These are phyloP conservation scores for Penicillium alfredii DNA, from an alignment of 495 filamentous ascomycete genomes.

Conservation along the genomic window DNA sequence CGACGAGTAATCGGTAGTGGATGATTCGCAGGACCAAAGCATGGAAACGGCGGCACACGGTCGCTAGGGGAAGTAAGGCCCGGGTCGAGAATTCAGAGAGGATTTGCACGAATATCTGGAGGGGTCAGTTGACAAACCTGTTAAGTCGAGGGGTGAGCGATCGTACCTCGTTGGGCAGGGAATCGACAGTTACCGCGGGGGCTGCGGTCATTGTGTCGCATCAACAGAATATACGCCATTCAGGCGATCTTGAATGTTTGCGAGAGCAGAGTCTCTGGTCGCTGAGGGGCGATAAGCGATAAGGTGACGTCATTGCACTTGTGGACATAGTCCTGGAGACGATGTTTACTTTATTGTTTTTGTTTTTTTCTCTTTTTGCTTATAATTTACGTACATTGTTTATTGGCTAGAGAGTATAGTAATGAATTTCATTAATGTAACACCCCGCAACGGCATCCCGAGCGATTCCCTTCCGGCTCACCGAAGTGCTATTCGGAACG, in stretches of 20 bases:
- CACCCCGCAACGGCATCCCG: slow-evolving; percentile 19
- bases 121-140: neutral
- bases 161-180: slow-evolving; percentile 47
- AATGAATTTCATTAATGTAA: no score
- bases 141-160: neutral
- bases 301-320: no score
- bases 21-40: slow-evolving; percentile 62
- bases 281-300: no score
- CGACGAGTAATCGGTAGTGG: slow-evolving; percentile 55
- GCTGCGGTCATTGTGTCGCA: no score
- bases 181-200: slow-evolving; percentile 24
- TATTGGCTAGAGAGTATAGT: no score
- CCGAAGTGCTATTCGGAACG: slow-evolving; percentile 11
- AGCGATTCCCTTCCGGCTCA: slow-evolving; percentile 23
- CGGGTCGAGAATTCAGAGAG: slow-evolving; percentile 55
- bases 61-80: slow-evolving; percentile 53
- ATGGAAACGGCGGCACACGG: slow-evolving; percentile 61
- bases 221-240: no score
- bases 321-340: no score
- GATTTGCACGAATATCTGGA: slow-evolving; percentile 63
- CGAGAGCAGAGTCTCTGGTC: no score
- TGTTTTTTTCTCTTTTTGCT: no score
- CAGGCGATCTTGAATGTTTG: no score
- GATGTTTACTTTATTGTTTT: no score
- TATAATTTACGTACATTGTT: no score